Evolutionary conservation across 305 asterid genomes (phyloP), one percentile per base, ranked within the genome.

Genomic region (Petunia hybrid): DNA sequence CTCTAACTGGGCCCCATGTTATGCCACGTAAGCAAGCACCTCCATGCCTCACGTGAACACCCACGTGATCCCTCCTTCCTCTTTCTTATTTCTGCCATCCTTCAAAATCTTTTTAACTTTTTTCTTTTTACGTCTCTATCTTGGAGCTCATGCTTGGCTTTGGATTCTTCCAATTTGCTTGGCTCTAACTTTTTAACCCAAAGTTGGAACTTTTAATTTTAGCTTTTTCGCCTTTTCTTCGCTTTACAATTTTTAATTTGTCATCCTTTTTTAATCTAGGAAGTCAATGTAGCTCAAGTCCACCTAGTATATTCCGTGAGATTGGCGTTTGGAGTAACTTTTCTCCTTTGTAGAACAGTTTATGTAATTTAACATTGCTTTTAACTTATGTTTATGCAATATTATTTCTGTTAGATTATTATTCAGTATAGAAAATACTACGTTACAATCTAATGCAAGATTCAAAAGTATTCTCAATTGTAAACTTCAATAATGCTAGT

Each of bases 11-110:
- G 78, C 1, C 77, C 85, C 85, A 43, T 68, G 3, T 76, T 36
- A 63, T 42, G 59, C 84, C 85, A 85, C 84, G 77, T 85, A 66
- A 78, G 71, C 64, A 40, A 51, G 61, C 86, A 70, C 14, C 14
- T 76, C 71, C 84, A 82, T 85, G 86, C 81, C 10, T 43, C 88
- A 83, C 88, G 86, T 85, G 88, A 85, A 66, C 40, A 5, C 10
- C 40, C 80, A 77, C 80, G 80, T 78, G 73, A 78, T 76, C 36
- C 38, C n/a, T 5, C 69, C 4, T 41, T 16, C 2, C 38, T 76
- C 65, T 51, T 45, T 64, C 40, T 42, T 77, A 56, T 64, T 41
- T n/a, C 53, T 57, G 63, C 80, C 42, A 41, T 36, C 51, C 9
- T 46, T 57, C 4, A 1, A 48, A 42, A 59, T n/a, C 60, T 42